Base-by-base conservation (phyloP, 192 early-diverging fungal genomes). In the Podila clonocystis region DNA sequence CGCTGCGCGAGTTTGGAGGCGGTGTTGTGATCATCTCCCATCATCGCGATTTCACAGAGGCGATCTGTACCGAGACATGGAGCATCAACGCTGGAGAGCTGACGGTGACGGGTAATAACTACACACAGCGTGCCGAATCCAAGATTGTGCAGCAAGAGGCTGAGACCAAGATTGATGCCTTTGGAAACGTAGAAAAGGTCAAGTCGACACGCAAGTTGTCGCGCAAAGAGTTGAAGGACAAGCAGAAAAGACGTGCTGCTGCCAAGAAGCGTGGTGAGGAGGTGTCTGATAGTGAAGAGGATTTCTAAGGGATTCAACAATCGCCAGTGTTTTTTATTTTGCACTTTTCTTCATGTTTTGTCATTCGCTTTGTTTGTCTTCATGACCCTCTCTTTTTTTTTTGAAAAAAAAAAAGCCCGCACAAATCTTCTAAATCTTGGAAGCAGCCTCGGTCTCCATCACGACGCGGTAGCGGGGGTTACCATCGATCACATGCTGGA, bases 11-110 rank as follows among this genome's bases (percentile, higher is more conserved):
- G 31, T 94, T 86, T 67, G 91, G 89, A 67, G 93, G 93, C 70
- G 93, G 91, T 90, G 91, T 94, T 41, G 86, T 94, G 50, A 91
- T 94, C 76, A 91, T 93, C 79, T 89, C 93, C 66, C 92, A 94
- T 88, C 91, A 93, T 86, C 85, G 85, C 70, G 91, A 94, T 73
- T 94, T 94, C 74, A 89, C 90, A 48, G 88, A 86, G 45, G 89
- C 90, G 63, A 85, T 93, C 62, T 93, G 91, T 82, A 87, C 83
- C 19, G 93, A 94, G 83, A 85, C 88, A 62, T 94, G 93, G 93
- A 83, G 83, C 67, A 87, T 94, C 69, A 87, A 93, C 50, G 85
- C 85, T 26, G 91, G 91, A 80, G 38, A 67, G 31, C 60, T 88
- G 30, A 68, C 70, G 52, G 80, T 82, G 29, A 85, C 83, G 8